Evolutionary conservation across 2,329 filamentous ascomycete species (phyloP), one percentile per base, ranked within the genome.

Genomic region (Aspergillus viridinutans): DNA sequence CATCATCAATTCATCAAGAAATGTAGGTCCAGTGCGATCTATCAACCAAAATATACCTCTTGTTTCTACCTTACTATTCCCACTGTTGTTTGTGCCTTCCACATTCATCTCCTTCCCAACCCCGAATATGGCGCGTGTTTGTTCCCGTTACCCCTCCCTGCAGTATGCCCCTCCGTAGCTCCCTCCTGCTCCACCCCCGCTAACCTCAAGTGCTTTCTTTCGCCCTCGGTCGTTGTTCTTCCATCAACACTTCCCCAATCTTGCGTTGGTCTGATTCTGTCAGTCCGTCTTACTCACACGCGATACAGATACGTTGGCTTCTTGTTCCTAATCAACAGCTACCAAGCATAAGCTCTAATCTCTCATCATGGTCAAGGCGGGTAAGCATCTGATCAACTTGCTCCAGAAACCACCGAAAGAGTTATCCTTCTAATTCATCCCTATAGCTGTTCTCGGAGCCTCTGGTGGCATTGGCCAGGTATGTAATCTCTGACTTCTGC

Each of bases 391-490:
- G 20, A 52, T 50, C 48, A 1, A 10, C 23, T 50, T 45, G 17
- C 12, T 47, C 6, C 32, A 25, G 5, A 32, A 32, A 28, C 26
- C n/a, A 43, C 4, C 14, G 23, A 32, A 32, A 7, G 10, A 49
- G 25, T 14, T 17, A 35, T 35, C 28, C 20, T 23, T 38, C 67
- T 72, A 35, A 71, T 58, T 57, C 42, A 25, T 47, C 12, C 45
- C 28, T 53, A 54, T 66, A 84, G 83, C 82, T 74, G 93, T 99
- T 82, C 92, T 94, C 80, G 94, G 94, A 80, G 94, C 93, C 75
- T 88, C 93, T 77, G 94, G 94, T 81, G 94, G 94, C 82, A 99
- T 99, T 86, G 94, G 93, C 78, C 93, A 97, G 87, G 92, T 95
- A 75, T 70, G 81, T 74, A 48, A 26, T 52, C 70, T 40, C 48